Evolutionary conservation across 2,329 filamentous ascomycete species (phyloP).

Genomic region (Fonsecaea pugnacius): DNA sequence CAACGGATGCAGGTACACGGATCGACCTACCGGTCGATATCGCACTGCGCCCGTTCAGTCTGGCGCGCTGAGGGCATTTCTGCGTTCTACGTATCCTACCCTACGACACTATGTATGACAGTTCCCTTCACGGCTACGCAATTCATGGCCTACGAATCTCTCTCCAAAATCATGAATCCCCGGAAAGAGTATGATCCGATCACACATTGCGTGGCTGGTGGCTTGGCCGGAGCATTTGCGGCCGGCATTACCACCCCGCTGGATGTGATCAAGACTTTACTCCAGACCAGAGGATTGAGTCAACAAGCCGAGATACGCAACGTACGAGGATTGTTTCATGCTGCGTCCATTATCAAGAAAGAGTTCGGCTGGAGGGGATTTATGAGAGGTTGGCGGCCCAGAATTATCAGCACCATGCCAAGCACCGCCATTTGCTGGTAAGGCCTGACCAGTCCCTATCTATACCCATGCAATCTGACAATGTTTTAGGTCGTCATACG

Average conservation of each 20-base stretch:
- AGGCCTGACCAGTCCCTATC: slow-evolving; percentile 38
- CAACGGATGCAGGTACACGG: slow-evolving; percentile 99
- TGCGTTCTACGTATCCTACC: slow-evolving; percentile 98
- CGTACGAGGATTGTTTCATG: slow-evolving; percentile 80
- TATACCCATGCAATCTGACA: not conserved
- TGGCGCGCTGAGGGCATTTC: slow-evolving; percentile 84
- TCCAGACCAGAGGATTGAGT: slow-evolving; percentile 89
- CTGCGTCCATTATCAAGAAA: slow-evolving; percentile 78
- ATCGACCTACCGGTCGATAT: slow-evolving; percentile 85
- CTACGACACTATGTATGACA: slow-evolving; percentile 97
- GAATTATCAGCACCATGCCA: slow-evolving; percentile 95
- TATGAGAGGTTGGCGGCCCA: slow-evolving; percentile 87
- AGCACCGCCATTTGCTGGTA: slow-evolving; percentile 99
- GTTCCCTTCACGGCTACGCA: slow-evolving; percentile 96
- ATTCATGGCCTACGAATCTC: slow-evolving; percentile 96
- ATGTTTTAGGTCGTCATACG: slow-evolving; percentile 62
- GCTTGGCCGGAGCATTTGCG: slow-evolving; percentile 88
- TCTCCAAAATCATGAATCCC: slow-evolving; percentile 92
- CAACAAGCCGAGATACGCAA: slow-evolving; percentile 78
- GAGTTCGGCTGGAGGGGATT: slow-evolving; percentile 86
- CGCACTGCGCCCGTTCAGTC: slow-evolving; percentile 84
- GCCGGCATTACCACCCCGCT: slow-evolving; percentile 93
- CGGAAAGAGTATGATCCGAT: slow-evolving; percentile 78
- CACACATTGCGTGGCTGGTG: slow-evolving; percentile 91
- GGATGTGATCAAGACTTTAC: slow-evolving; percentile 96